A percentile compares a stretch with the other conserved stretches of the same genome.
These are phyloP conservation scores for Arabidopsis hybrid DNA, from an alignment of 441 rosid genomes.

Conservation along the genomic window DNA sequence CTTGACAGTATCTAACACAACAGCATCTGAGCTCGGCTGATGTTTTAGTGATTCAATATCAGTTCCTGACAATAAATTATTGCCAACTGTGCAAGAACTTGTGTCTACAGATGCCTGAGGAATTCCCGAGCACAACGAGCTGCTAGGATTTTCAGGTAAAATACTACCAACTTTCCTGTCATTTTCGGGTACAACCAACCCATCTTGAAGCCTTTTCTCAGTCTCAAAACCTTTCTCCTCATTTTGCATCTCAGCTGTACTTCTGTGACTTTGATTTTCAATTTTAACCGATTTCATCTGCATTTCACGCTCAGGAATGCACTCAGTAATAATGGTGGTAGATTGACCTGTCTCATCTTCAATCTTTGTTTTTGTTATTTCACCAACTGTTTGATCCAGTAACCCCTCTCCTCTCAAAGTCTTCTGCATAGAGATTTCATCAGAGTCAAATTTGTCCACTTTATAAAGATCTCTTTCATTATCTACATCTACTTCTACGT, in stretches of 20 bases:
- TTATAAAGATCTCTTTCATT: conserved; percentile 54
- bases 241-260: conserved; percentile 51
- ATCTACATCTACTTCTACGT: conserved; percentile 61
- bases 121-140: conserved; percentile 44
- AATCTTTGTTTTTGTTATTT: conserved; percentile 52
- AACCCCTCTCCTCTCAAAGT: conserved; percentile 55
- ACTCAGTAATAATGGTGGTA: conserved; percentile 45
- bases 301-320: conserved; percentile 45
- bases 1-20: conserved; percentile 59
- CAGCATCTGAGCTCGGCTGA: conserved; percentile 55
- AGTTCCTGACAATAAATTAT: conserved; percentile 47
- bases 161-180: conserved; percentile 47
- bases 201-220: conserved; percentile 54
- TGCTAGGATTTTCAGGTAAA: conserved; percentile 46
- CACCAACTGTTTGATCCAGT: conserved; percentile 52
- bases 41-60: conserved; percentile 51
- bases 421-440: conserved; percentile 49
- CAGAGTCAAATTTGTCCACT: conserved; percentile 53
- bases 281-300: conserved; percentile 52
- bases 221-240: conserved; percentile 54
- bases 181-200: conserved; percentile 44
- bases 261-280: conserved; percentile 52
- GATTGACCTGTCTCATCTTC: conserved; percentile 49
- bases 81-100: conserved; percentile 50
- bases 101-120: conserved; percentile 52